Base-by-base conservation (phyloP, 768 basidiomycete genomes). In the Boletus insuetus region DNA sequence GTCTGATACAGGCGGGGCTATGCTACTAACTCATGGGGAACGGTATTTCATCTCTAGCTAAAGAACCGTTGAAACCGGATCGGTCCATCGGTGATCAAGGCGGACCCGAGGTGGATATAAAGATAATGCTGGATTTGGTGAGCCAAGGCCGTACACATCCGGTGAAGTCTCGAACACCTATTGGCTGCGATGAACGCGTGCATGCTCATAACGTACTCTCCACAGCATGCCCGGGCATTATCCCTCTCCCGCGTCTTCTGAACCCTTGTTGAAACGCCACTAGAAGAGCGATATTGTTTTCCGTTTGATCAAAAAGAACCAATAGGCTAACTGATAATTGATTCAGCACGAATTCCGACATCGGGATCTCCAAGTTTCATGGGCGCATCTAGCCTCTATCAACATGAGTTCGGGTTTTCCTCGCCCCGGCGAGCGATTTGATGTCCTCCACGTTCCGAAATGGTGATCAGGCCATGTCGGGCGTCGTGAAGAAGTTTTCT, bases 351-450 rank as follows among this genome's bases (percentile, higher is more conserved):
- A 17, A 39, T 55, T 43, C 26, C 43, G 54, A 48, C 45, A 44
- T 32, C 26, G 22, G 13, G 12, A 51, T 54, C 24, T 34, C 22
- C 29, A n/a, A 19, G 47, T 51, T 39, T 51, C 29, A 32, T 63
- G 64, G 52, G 51, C 61, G 52, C 50, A 45, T 37, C 42, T 29
- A 29, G 29, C 29, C 19, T 11, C 40, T 46, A 54, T 56, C 46
- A 46, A 32, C n/a, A 11, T 55, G 56, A 16, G 47, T 43, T 37
- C 34, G 24, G 32, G 29, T 34, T 46, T 43, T 39, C 46, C 17
- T 14, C 20, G 35, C 39, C 26, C 41, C 38, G 32, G 32, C 16
- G 13, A 24, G 6, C 34, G 50, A 48, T 45, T 37, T 24, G 43
- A 66, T n/a, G 45, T 26, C 19, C 47, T 14, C 35, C 31, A 49